Conservation (phyloP, 2,329 filamentous ascomycete genomes). For the Cladosporium sp. region DNA sequence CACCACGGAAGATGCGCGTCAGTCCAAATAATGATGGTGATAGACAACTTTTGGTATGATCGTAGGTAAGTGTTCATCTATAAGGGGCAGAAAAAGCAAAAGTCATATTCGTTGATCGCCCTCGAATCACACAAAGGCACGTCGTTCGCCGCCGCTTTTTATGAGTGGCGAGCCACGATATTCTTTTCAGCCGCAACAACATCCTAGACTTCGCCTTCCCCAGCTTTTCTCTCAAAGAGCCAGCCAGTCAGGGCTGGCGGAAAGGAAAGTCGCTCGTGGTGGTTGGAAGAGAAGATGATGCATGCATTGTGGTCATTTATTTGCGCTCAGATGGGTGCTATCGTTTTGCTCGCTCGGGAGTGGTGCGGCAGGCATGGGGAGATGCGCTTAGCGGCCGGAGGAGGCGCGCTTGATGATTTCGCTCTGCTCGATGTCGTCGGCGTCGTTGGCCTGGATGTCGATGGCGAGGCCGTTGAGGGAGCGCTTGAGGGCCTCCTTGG, state of each 20-base stretch:
- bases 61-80: constrained; percentile 14
- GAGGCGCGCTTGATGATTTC: constrained; percentile 56
- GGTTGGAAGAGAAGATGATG: not conserved
- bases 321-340: constrained; percentile 10
- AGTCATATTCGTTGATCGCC: not conserved
- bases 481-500: constrained; percentile 83
- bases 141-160: not conserved
- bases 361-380: not conserved
- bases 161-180: not conserved
- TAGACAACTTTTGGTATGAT: constrained; percentile 11
- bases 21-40: not conserved
- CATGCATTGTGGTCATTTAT: constrained; percentile 11
- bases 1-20: not conserved
- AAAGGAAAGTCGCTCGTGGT: not conserved
- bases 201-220: not conserved
- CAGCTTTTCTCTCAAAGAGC: not conserved
- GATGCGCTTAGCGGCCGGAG: constrained; percentile 17
- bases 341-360: constrained; percentile 2
- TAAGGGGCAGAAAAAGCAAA: not conserved
- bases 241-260: not conserved
- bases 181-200: not conserved
- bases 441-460: constrained; percentile 24
- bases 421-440: constrained; percentile 76
- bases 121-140: not conserved
- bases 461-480: constrained; percentile 42